A percentile compares a stretch with the other conserved stretches of the same genome.
phyloP scores from a whole-genome alignment of 805 yeast species.

The Torulaspora quercuum region DNA sequence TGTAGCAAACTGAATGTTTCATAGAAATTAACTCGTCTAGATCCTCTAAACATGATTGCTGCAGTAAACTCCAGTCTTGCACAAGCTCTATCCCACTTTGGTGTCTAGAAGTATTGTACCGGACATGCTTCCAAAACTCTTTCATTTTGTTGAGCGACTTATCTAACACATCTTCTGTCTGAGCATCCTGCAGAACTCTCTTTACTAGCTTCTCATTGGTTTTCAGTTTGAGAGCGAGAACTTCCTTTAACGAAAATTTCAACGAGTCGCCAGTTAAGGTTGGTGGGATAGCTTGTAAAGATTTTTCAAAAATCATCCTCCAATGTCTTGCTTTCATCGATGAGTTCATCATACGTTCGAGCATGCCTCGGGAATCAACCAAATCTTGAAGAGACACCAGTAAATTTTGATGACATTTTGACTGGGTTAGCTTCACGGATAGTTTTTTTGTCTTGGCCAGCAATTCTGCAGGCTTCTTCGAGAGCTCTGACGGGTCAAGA shows the following conservation, averaged over 20 bases:
- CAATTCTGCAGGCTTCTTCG: constrained; percentile 1
- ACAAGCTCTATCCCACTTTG: constrained; percentile 53
- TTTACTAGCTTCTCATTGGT: constrained; percentile 47
- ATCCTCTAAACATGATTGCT: constrained; percentile 58
- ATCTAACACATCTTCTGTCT: constrained; percentile 66
- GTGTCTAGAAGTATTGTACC: constrained; percentile 54
- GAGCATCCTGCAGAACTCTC: constrained; percentile 57
- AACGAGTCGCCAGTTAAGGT: constrained; percentile 22
- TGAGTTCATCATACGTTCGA: constrained; percentile 51
- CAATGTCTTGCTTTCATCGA: constrained; percentile 67
- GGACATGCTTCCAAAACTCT: constrained; percentile 51
- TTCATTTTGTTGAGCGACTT: constrained; percentile 50
- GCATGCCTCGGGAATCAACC: constrained; percentile 21
- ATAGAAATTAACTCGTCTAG: constrained; percentile 62
- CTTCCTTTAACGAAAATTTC: constrained; percentile 50
- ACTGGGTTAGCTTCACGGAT: constrained; percentile 8
- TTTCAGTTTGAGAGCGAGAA: constrained; percentile 54
- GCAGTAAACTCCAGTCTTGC: constrained; percentile 61
- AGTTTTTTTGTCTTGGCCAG: constrained; percentile 2
- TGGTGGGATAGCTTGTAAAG: constrained; percentile 13
- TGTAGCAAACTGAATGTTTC: constrained; percentile 62
- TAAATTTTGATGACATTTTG: constrained; percentile 8
- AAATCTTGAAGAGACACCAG: constrained; percentile 6
- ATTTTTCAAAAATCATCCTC: constrained; percentile 43
- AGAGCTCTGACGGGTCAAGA: constrained; percentile 1